Evolutionary conservation across 2,329 filamentous ascomycete species (phyloP), one percentile per base, ranked within the genome.

Genomic region (Trichophyton simii): DNA sequence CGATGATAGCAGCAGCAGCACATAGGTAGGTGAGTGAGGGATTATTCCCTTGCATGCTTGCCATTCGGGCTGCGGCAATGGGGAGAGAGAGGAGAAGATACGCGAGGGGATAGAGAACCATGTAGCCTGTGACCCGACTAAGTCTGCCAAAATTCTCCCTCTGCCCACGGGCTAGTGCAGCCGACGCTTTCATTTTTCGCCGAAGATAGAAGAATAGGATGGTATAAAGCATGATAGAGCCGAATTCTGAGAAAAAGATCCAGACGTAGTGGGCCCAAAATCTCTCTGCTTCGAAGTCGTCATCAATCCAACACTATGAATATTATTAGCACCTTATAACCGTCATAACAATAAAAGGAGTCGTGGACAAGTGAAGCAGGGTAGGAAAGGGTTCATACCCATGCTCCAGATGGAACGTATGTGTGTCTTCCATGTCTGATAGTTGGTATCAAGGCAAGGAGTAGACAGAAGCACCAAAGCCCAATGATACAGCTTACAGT

Each of bases 31-130:
- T 74, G 2, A 73, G 60, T 25, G 67, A 72, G 0, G 74, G 71
- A 1, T 62, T 66, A 15, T 69, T 60, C 18, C 72, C 71, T 52
- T 70, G 69, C 5, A 73, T 73, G 3, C 72, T 71, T 18, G 73
- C 70, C 75, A 77, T 77, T 48, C 75, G 74, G 28, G 74, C 75
- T 2, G 75, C 76, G 1, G 83, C 84, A 6, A 83, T 77, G 1
- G 87, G 86, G 28, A 90, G 77, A 61, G 86, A 87, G 46, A 83
- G 65, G 11, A 85, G 72, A 3, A 82, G 81, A 68, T 88, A 88
- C 9, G 73, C 75, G 11, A 79, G 68, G 1, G 76, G 76, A 61
- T 77, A 78, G 62, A 77, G 75, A 54, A 77, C 72, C 76, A 78
- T 78, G 70, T 77, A 77, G 44, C 73, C 72, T 58, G 76, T 73